phyloP scores from a whole-genome alignment of 192 early-diverging fungal species.

The Coemansia sp. region DNA sequence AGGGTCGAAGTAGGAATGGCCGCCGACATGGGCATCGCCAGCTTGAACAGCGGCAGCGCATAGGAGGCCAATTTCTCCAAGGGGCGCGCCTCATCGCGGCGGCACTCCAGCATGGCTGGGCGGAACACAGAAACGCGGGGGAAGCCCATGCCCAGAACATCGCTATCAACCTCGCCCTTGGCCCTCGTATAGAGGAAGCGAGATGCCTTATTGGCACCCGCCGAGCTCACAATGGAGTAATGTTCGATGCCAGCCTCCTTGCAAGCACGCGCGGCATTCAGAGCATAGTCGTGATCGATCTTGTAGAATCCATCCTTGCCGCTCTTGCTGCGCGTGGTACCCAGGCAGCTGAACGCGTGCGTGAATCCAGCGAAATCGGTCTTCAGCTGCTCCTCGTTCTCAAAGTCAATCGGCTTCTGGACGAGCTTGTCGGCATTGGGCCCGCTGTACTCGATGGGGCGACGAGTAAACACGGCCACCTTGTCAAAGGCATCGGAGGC shows the following conservation, averaged over 20 bases:
- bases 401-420: constrained; percentile 73
- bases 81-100: constrained; percentile 39
- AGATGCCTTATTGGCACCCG: constrained; percentile 59
- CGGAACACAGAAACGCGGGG: constrained; percentile 63
- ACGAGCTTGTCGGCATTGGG: constrained; percentile 45
- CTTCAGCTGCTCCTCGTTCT: constrained; percentile 58
- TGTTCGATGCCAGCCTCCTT: constrained; percentile 29
- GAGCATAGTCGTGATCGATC: constrained; percentile 77
- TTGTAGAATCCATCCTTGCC: constrained; percentile 69
- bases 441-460: constrained; percentile 36
- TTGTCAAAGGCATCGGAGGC: constrained; percentile 44
- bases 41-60: constrained; percentile 19
- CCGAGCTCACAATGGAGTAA: constrained; percentile 45
- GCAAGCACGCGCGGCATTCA: constrained; percentile 47
- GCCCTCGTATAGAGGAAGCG: constrained; percentile 65
- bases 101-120: constrained; percentile 54
- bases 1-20: constrained; percentile 31
- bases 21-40: constrained; percentile 20
- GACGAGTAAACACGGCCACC: constrained; percentile 46
- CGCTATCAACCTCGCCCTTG: constrained; percentile 79
- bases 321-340: constrained; percentile 65
- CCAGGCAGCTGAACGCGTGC: constrained; percentile 70
- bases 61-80: constrained; percentile 18
- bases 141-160: constrained; percentile 62
- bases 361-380: constrained; percentile 43